phyloP scores from a whole-genome alignment of 805 yeast genomes.

The Yarrowia sp. region DNA sequence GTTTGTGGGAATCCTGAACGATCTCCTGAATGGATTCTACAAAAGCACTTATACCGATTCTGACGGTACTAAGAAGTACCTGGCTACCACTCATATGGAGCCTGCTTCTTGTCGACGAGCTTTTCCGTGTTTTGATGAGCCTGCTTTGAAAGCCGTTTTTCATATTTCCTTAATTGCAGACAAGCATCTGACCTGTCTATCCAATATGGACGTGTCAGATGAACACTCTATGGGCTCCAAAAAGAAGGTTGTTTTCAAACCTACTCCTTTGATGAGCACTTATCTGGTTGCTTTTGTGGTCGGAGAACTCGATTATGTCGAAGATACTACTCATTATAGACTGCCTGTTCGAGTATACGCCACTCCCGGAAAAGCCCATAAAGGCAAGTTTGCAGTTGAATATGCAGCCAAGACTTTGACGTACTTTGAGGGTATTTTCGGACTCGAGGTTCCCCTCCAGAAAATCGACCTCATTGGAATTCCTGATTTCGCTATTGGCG shows the following conservation, averaged over 20 bases:
- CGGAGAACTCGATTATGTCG: conserved; percentile 66
- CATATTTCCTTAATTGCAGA: conserved; percentile 56
- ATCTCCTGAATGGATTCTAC: conserved; percentile 72
- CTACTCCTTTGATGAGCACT: conserved; percentile 69
- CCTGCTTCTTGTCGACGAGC: conserved; percentile 76
- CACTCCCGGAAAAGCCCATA: conserved; percentile 63
- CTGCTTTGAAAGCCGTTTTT: conserved; percentile 64
- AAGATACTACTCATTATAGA: conserved; percentile 50
- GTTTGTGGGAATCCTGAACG: conserved; percentile 59
- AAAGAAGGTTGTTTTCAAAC: conserved; percentile 52
- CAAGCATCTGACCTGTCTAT: conserved; percentile 53
- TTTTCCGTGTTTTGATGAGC: conserved; percentile 75
- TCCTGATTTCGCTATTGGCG: conserved; percentile 77
- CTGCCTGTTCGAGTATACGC: conserved; percentile 72
- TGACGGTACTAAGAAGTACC: conserved; percentile 51
- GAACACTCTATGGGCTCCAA: conserved; percentile 43
- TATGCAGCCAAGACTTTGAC: conserved; percentile 61
- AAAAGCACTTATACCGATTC: conserved; percentile 58
- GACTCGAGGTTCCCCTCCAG: conserved; percentile 72
- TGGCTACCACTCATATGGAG: conserved; percentile 71
- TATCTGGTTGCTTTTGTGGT: conserved; percentile 71
- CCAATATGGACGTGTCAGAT: conserved; percentile 60
- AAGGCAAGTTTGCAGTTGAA: conserved; percentile 63
- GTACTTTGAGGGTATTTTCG: conserved; percentile 65
- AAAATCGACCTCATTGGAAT: conserved; percentile 77